These are phyloP conservation scores for Apophysomyces trapeziformis DNA, from an alignment of 371 early-diverging fungal species.

Conservation along the genomic window DNA sequence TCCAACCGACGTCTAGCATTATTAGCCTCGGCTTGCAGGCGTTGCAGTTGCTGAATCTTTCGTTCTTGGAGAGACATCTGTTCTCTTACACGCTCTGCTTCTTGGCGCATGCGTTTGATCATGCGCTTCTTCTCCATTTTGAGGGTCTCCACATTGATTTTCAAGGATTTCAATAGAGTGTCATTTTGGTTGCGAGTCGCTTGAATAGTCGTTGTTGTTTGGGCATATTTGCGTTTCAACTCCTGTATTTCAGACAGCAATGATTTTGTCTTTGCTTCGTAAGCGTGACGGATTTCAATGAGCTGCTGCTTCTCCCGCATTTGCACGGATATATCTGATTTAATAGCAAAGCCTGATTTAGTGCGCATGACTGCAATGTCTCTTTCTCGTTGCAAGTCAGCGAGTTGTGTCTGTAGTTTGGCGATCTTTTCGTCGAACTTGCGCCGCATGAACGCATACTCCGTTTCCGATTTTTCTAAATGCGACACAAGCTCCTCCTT, in stretches of 20 bases:
- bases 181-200: slow-evolving; percentile 62
- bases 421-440: slow-evolving; percentile 76
- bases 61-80: slow-evolving; percentile 69
- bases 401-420: slow-evolving; percentile 60
- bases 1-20: slow-evolving; percentile 74
- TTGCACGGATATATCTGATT: slow-evolving; percentile 30
- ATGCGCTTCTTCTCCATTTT: slow-evolving; percentile 80
- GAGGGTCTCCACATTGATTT: slow-evolving; percentile 64
- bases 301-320: slow-evolving; percentile 48
- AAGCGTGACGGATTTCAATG: slow-evolving; percentile 53
- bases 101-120: slow-evolving; percentile 81
- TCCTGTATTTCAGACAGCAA: slow-evolving; percentile 75
- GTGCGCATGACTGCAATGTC: slow-evolving; percentile 64
- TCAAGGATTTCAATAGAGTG: slow-evolving; percentile 53
- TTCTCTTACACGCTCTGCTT: slow-evolving; percentile 71
- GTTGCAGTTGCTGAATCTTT: slow-evolving; percentile 72
- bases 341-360: slow-evolving; percentile 32
- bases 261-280: slow-evolving; percentile 75
- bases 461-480: slow-evolving; percentile 60
- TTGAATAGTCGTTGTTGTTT: slow-evolving; percentile 59
- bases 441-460: slow-evolving; percentile 61
- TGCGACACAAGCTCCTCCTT: slow-evolving; percentile 61
- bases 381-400: slow-evolving; percentile 62
- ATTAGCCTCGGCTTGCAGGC: slow-evolving; percentile 69
- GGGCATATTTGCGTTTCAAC: slow-evolving; percentile 63